Conservation (phyloP, 768 basidiomycete genomes). For the Boletellus ananas region DNA sequence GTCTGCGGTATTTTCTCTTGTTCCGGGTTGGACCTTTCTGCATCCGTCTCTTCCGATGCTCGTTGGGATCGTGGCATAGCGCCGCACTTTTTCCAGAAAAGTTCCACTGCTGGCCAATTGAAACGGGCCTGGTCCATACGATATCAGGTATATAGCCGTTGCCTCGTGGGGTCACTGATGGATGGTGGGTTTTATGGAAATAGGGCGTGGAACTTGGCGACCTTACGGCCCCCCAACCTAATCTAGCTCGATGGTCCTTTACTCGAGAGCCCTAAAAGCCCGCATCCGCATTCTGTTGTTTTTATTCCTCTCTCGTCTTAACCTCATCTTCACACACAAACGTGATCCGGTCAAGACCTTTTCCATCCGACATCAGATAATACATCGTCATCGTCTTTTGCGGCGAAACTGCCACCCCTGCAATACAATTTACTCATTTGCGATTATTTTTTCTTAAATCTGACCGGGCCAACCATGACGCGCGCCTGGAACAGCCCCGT, state of each 20-base stretch:
- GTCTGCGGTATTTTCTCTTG: neutral
- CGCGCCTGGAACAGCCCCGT: slow-evolving; percentile 8
- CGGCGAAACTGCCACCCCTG: neutral
- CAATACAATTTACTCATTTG: neutral
- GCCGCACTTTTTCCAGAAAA: slow-evolving; percentile 7
- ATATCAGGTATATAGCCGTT: slow-evolving; percentile 7
- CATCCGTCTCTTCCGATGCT: neutral
- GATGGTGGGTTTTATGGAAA: slow-evolving; percentile 16
- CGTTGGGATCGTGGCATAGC: neutral
- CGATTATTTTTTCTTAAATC: neutral
- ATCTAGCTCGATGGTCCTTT: neutral
- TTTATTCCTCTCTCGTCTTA: neutral
- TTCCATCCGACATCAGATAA: neutral
- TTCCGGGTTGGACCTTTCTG: neutral
- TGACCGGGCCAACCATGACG: slow-evolving; percentile 5
- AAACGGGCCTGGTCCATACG: slow-evolving; percentile 1
- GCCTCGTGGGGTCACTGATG: slow-evolving; percentile 26
- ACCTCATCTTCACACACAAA: neutral
- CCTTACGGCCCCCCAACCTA: slow-evolving; percentile 13
- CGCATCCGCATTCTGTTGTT: neutral
- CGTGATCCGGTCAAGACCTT: neutral
- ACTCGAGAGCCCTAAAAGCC: slow-evolving; percentile 8
- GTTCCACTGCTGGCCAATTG: neutral
- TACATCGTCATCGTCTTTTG: neutral
- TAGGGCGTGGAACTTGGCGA: slow-evolving; percentile 9